Evolutionary conservation across 306 rosid species (phyloP), one percentile per base, ranked within the genome.

Genomic region (Glycine tomentella): DNA sequence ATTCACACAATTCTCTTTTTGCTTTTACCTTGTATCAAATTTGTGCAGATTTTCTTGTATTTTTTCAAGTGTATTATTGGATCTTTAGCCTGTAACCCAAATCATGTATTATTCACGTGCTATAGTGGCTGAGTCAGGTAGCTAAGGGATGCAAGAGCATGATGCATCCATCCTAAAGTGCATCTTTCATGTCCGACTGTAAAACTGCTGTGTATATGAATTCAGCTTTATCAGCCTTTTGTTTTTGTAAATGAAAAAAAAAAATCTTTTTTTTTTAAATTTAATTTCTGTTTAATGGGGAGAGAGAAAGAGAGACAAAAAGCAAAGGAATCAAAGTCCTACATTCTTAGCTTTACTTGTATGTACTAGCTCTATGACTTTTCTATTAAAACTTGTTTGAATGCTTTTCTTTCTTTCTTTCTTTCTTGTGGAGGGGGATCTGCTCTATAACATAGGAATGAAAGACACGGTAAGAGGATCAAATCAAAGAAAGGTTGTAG

Each of bases 311-410:
- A 75, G 63, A 68, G 71, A 80, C 55, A 66, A 51, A 77, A 67
- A 68, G 67, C 62, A 79, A 44, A 70, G 69, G 80, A 72, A 77
- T 78, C 80, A 52, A 72, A 34, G 66, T 57, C 16, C 75, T 81
- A 31, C 66, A 69, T 69, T 14, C 68, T 63, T 69, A 70, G 78
- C 81, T 82, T 82, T 82, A 69, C 77, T 49, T 71, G 78, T 79
- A 49, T 80, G 83, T 70, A 48, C 63, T 7, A 70, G 44, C 61
- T 75, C 70, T 34, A 57, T 33, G 48, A 68, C 77, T 82, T 25
- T 75, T 82, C 5, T 71, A 4, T 49, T 38, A 17, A 68, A 69
- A 56, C 76, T 31, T 42, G 72, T 49, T 82, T 77, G 86, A 77
- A 77, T 76, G 77, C 78, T 64, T 64, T 34, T 42, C 44, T 5